Base-by-base conservation (phyloP, 305 asterid species). In the Plantago lanceolata region DNA sequence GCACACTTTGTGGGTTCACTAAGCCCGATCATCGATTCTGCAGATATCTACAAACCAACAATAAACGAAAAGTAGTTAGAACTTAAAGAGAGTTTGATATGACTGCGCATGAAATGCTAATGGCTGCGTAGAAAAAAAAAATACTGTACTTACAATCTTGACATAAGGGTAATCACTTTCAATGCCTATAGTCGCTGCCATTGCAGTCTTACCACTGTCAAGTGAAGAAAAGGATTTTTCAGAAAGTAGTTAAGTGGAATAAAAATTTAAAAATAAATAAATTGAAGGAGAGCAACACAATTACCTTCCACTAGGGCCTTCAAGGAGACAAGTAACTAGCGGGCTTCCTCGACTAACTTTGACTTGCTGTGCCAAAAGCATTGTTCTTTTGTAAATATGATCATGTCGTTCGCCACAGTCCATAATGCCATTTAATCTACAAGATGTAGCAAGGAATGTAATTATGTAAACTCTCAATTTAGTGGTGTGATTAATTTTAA, bases 281-380 rank as follows among this genome's bases (percentile, higher is more conserved):
- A 67, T 19, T 57, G 53, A 70, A 31, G 29, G 53, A 73, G 59
- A 45, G 59, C 19, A n/a, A n/a, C n/a, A n/a, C 26, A 55, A 48
- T 61, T 75, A 88, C 99, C 97, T 94, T 84, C 99, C 99, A 80
- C 96, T 86, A 60, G 96, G 95, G 61, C 99, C 99, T 88, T 90
- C 97, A 61, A 94, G 83, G 79, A 94, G 99, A 64, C 93, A 88
- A 61, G 96, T 86, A 73, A 94, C 76, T 70, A 94, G 89, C 33
- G 95, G 96, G 73, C 97, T 90, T 74, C 99, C 94, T 59, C 66
- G 63, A 79, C 95, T 85, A 73, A 83, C 82, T 93, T 87, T 93
- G 56, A 93, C 99, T 82, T 90, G 97, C 75, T 87, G 95, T 9
- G 99, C 90, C 71, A 93, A 73, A 48, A 87, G 81, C 97, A 90